Evolutionary conservation across 2,329 filamentous ascomycete species (phyloP).

Genomic region (Capronia americana): DNA sequence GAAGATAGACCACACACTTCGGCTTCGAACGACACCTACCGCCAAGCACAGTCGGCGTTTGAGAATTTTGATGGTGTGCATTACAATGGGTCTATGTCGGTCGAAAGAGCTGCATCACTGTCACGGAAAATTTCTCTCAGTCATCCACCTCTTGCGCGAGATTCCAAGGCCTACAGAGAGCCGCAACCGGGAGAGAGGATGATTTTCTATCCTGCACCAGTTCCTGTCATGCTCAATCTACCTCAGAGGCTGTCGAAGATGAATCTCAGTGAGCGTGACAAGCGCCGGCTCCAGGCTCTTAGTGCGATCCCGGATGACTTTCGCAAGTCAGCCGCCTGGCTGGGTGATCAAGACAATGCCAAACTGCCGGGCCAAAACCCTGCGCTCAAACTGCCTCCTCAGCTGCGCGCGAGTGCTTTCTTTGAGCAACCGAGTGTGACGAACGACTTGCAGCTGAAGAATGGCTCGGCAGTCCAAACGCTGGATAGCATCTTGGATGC

Average conservation of each 20-base stretch:
- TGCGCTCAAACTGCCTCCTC: constrained; percentile 69
- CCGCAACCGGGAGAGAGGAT: constrained; percentile 73
- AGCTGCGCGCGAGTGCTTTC: constrained; percentile 87
- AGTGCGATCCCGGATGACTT: constrained; percentile 65
- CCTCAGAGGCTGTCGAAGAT: constrained; percentile 84
- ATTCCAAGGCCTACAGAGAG: constrained; percentile 48
- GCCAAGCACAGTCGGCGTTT: constrained; percentile 51
- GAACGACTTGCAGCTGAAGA: constrained; percentile 64
- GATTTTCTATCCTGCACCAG: constrained; percentile 94
- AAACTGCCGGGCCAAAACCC: constrained; percentile 22
- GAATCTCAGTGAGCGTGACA: constrained; percentile 67
- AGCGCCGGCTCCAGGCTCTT: constrained; percentile 75
- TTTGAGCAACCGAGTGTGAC: constrained; percentile 73
- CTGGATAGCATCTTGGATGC: constrained; percentile 92
- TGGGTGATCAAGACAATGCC: constrained; percentile 43
- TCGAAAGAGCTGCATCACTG: constrained; percentile 38
- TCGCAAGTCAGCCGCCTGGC: constrained; percentile 59
- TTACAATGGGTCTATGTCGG: constrained; percentile 42
- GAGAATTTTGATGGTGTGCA: constrained; percentile 60
- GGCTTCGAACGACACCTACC: constrained; percentile 55
- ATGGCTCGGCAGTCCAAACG: constrained; percentile 84
- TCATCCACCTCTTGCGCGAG: constrained; percentile 49
- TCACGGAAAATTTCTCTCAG: constrained; percentile 47
- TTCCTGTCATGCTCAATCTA: constrained; percentile 90
- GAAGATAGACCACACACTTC: constrained; percentile 47